Percentiles rank a stretch among this genome's conserved stretches.
phyloP scores from a whole-genome alignment of 176 grass and related monocot species.

The Oryza australiensis region DNA sequence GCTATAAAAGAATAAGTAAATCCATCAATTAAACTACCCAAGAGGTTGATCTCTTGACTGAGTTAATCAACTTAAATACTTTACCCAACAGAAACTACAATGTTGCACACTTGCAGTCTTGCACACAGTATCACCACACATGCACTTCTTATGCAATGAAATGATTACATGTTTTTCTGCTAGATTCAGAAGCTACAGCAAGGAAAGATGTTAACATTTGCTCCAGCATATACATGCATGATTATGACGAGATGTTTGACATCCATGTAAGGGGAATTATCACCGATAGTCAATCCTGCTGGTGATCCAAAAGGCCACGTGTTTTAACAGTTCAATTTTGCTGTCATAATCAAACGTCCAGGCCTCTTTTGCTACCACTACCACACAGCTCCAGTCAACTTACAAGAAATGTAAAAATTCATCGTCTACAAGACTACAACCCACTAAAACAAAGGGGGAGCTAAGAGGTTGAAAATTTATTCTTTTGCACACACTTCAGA shows the following conservation, averaged over 20 bases:
- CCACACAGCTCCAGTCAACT: background rate
- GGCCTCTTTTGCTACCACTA: background rate
- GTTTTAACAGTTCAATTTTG: background rate
- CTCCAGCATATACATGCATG: background rate
- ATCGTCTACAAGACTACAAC: background rate
- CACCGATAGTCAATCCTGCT: background rate
- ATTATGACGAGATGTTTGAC: background rate
- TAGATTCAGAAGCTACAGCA: background rate
- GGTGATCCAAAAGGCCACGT: background rate
- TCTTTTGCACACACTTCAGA: background rate
- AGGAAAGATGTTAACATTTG: background rate
- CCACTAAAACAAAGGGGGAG: background rate
- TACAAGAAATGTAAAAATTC: background rate
- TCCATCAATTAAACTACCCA: background rate
- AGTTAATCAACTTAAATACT: background rate
- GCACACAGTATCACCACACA: background rate
- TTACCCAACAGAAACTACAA: background rate
- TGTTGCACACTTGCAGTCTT: background rate
- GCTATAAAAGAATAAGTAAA: background rate
- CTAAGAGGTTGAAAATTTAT: slow-evolving; percentile 3
- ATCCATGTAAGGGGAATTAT: background rate
- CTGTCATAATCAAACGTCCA: background rate
- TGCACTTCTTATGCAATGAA: background rate
- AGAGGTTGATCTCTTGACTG: background rate
- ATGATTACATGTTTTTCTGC: background rate